Conservation (phyloP, 257 asterid species). For the Gardenia jasminoides region DNA sequence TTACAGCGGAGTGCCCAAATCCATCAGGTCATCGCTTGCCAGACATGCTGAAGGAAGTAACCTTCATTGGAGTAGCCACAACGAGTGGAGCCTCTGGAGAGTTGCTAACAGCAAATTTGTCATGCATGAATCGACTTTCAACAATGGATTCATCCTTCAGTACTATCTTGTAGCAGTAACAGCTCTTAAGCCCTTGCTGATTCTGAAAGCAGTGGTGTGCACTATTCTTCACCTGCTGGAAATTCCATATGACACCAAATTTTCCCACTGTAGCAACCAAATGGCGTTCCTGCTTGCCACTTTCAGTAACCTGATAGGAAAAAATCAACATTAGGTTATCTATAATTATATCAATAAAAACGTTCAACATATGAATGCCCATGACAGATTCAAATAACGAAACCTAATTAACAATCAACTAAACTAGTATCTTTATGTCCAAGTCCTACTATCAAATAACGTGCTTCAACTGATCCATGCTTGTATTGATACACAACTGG, state of each 20-base stretch:
- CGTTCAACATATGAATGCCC: neutral
- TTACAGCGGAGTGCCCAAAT: neutral
- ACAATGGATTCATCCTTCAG: conserved; percentile 88
- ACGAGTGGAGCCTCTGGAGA: conserved; percentile 97
- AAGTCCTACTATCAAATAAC: neutral
- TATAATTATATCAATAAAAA: neutral
- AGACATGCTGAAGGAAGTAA: conserved; percentile 89
- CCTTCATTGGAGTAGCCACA: conserved; percentile 94
- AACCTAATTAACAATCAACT: neutral
- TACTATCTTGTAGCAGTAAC: conserved; percentile 91
- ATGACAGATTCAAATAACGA: neutral
- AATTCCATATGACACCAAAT: conserved; percentile 88
- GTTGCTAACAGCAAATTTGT: conserved; percentile 57
- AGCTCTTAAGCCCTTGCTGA: conserved; percentile 97
- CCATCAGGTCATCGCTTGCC: conserved; percentile 36
- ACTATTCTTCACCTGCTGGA: conserved; percentile 96
- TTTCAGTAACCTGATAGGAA: conserved; percentile 80
- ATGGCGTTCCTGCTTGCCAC: conserved; percentile 95
- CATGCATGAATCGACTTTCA: conserved; percentile 96
- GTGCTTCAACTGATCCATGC: neutral
- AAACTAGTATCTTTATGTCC: neutral
- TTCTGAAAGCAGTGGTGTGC: conserved; percentile 81
- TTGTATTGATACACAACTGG: no score
- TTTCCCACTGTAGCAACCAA: conserved; percentile 96
- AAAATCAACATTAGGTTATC: neutral